Base-by-base conservation (phyloP, 2,329 filamentous ascomycete species). In the Epichloe sibirici region DNA sequence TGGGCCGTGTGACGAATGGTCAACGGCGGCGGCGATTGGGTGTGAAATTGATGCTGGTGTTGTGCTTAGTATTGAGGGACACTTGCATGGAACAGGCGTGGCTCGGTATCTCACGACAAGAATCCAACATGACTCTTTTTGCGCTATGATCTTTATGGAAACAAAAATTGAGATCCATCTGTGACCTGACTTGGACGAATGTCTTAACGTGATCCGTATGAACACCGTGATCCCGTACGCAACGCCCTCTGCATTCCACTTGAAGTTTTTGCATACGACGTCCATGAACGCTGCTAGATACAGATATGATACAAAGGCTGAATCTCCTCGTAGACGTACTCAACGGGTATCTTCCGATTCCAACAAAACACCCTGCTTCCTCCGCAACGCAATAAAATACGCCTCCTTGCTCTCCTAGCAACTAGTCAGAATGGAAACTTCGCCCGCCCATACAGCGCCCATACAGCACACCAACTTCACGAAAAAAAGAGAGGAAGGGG, bases 361-460 rank as follows among this genome's bases (percentile, higher is more conserved):
- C 31, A 66, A 40, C 11, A 55, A 55, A 12, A 72, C 69, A 42
- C 70, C 61, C 13, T 60, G 63, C 64, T 85, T 91, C 57, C 89
- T 79, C 55, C 77, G 74, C 53, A 96, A 66, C 0, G 83, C 90
- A 46, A 97, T 83, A 63, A 96, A 94, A 62, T 86, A 97, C 3
- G 83, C 78, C 67, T 97, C 93, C 65, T 82, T 88, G 55, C 69
- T 71, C 53, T 71, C 69, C 69, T 71, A 39, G 35, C 8, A 35
- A 23, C 4, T 34, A 28, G 35, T 42, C 28, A 49, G 47, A 11
- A 31, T 11, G 15, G 8, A 12, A 12, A 8, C 25, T 8, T 2
- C 13, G 15, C 23, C 13, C 13, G 11, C 13, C 13, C 21, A 13
- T 31, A 17, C 23, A n/a, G n/a, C 15, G 11, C 13, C 7, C 21